A percentile compares a stretch with the other conserved stretches of the same genome.
These are phyloP conservation scores for Hericium erinaceus DNA, from an alignment of 768 basidiomycete species.

Conservation along the genomic window DNA sequence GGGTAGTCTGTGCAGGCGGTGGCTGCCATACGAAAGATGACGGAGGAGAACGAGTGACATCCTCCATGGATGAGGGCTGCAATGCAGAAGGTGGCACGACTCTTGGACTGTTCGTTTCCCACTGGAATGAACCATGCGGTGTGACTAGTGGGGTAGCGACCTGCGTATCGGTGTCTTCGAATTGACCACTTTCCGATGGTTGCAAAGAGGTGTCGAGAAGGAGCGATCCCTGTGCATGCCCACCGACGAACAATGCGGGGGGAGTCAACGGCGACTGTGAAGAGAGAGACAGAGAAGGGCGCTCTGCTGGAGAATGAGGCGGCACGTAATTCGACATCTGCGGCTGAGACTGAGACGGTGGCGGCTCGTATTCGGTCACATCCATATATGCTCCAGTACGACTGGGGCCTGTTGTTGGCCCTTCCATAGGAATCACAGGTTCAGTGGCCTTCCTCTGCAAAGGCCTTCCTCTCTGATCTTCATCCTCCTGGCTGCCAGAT, in stretches of 20 bases:
- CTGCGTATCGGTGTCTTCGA: conserved; percentile 37
- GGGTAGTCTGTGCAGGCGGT: too few relatives aligned
- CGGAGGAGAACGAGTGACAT: conserved; percentile 26
- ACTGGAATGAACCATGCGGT: conserved; percentile 45
- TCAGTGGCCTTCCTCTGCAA: conserved; percentile 12
- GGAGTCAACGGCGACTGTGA: background rate
- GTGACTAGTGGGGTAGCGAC: conserved; percentile 46
- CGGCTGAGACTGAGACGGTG: background rate
- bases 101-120: conserved; percentile 26
- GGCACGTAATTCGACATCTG: background rate
- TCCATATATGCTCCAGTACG: conserved; percentile 8
- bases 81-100: conserved; percentile 29
- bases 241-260: background rate
- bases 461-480: conserved; percentile 1
- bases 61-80: conserved; percentile 24
- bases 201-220: background rate
- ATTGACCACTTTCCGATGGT: conserved; percentile 7
- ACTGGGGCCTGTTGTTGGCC: background rate
- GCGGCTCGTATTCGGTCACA: conserved; percentile 1
- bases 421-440: conserved; percentile 4
- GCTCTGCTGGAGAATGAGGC: too few relatives aligned
- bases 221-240: background rate
- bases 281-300: background rate
- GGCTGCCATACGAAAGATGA: too few relatives aligned
- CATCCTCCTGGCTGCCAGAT: background rate